Percentiles rank a stretch among this genome's conserved stretches.
phyloP scores from a whole-genome alignment of 2,329 filamentous ascomycete species.

The Zymoseptoria crescenta region DNA sequence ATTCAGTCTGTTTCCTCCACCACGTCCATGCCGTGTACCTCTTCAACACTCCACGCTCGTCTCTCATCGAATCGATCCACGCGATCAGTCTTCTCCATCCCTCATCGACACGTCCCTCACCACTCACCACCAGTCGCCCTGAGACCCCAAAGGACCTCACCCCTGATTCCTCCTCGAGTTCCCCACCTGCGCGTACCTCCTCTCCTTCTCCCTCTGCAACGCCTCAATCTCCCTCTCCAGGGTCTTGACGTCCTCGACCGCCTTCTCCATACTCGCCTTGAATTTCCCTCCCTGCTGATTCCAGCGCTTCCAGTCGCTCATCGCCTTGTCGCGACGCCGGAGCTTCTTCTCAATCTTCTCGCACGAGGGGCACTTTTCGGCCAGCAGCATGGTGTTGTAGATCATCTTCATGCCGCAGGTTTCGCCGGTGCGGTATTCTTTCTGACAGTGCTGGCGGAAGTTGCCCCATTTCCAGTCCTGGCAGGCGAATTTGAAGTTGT shows the following conservation, averaged over 20 bases:
- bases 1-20: neutral
- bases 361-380: conserved; percentile 71
- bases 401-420: conserved; percentile 93
- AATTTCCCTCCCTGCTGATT: conserved; percentile 57
- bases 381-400: conserved; percentile 59
- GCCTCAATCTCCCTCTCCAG: conserved; percentile 62
- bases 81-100: neutral
- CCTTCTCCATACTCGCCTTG: conserved; percentile 56
- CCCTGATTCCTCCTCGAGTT: conserved; percentile 13
- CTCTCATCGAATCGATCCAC: neutral
- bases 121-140: neutral
- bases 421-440: conserved; percentile 91
- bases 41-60: neutral
- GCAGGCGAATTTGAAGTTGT: conserved; percentile 76
- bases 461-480: conserved; percentile 92
- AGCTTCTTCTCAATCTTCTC: conserved; percentile 82
- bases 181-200: conserved; percentile 19
- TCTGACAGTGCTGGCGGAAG: conserved; percentile 87
- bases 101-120: neutral
- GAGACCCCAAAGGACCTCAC: neutral
- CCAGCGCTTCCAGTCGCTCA: conserved; percentile 70
- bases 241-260: conserved; percentile 63
- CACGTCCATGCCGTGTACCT: neutral
- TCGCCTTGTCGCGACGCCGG: conserved; percentile 66
- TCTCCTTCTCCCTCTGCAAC: conserved; percentile 37